Conservation (phyloP, 2,329 filamentous ascomycete species). For the Bimuria novae-zelandiae region DNA sequence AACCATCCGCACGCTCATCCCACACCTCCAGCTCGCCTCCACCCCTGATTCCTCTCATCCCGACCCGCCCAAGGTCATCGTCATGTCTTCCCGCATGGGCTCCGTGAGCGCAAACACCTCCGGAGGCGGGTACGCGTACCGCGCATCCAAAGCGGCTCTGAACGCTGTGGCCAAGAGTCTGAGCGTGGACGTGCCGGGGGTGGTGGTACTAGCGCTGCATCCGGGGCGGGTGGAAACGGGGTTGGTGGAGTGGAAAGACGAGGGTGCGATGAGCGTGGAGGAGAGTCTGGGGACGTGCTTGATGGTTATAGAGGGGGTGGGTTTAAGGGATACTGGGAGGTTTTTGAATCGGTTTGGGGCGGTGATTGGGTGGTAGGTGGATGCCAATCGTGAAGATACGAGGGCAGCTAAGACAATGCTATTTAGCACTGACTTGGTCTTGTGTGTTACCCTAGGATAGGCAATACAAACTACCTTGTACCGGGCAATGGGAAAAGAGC, state of each 20-base stretch:
- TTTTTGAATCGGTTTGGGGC: constrained; percentile 53
- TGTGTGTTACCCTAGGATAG: too few relatives aligned
- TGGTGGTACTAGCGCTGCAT: constrained; percentile 50
- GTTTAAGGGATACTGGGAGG: constrained; percentile 40
- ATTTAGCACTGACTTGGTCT: too few relatives aligned
- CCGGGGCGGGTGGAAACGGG: constrained; percentile 53
- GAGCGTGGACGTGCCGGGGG: constrained; percentile 49
- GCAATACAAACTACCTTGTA: too few relatives aligned
- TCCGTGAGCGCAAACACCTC: constrained; percentile 46
- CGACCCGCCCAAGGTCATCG: constrained; percentile 41
- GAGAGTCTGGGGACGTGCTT: constrained; percentile 50
- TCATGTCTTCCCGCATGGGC: constrained; percentile 54
- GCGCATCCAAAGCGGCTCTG: constrained; percentile 53
- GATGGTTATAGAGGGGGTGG: constrained; percentile 43
- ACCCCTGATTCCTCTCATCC: neutral
- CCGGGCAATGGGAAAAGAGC: too few relatives aligned
- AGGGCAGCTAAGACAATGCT: too few relatives aligned
- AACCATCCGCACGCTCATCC: constrained; percentile 44
- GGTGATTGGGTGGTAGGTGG: constrained; percentile 50
- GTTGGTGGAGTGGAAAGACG: constrained; percentile 51
- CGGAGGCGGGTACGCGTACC: constrained; percentile 53
- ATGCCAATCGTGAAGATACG: too few relatives aligned
- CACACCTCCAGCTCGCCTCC: constrained; percentile 33
- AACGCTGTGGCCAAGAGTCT: constrained; percentile 53
- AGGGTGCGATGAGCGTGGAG: constrained; percentile 49